Conservation (phyloP, 306 rosid genomes). For the Luffa acutangula region DNA sequence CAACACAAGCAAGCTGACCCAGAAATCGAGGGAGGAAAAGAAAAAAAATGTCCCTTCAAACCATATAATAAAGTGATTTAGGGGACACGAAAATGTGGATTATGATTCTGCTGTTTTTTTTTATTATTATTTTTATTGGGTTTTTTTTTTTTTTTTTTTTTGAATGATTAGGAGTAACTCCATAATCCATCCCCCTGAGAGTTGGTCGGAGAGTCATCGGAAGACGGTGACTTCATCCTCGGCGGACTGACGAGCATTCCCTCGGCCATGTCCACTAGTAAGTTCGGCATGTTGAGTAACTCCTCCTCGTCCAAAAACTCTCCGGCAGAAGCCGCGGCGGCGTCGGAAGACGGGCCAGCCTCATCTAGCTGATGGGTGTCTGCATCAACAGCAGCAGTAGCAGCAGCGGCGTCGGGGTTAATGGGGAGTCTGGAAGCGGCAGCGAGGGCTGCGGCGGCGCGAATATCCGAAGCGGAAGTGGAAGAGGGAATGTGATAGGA, state of each 20-base stretch:
- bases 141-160: neutral
- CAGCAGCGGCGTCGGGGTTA: neutral
- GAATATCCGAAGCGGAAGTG: constrained; percentile 48
- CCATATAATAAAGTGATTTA: neutral
- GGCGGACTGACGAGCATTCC: constrained; percentile 52
- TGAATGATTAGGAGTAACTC: constrained; percentile 10
- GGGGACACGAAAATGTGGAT: neutral
- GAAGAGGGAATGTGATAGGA: constrained; percentile 65
- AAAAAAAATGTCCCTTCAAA: neutral
- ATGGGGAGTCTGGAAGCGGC: constrained; percentile 23
- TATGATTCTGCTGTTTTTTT: neutral
- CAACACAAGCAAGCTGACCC: neutral
- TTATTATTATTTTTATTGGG: too few species aligned
- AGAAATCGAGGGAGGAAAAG: neutral
- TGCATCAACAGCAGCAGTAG: neutral
- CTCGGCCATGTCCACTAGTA: constrained; percentile 39
- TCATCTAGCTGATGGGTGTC: neutral
- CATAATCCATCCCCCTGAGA: constrained; percentile 30
- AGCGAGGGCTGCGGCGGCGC: constrained; percentile 70
- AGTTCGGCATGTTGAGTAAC: constrained; percentile 39
- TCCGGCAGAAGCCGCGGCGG: neutral
- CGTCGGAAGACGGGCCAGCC: neutral
- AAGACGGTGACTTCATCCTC: constrained; percentile 18
- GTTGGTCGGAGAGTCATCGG: constrained; percentile 25
- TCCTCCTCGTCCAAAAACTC: constrained; percentile 39